Evolutionary conservation across 106 monocot species (phyloP).

Genomic region (Allium fistulosum): DNA sequence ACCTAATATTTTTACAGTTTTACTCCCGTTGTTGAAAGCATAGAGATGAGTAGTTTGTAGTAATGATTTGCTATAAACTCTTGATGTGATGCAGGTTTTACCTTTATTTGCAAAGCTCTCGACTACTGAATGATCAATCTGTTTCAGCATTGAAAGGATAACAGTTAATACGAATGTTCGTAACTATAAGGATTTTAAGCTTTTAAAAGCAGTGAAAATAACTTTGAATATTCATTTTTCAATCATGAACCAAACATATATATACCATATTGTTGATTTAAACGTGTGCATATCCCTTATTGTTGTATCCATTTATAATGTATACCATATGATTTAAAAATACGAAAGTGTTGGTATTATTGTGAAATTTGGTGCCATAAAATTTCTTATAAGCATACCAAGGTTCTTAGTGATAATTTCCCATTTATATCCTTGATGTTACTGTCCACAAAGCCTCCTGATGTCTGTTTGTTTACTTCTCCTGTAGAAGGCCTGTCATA

Average conservation of each 20-base stretch:
- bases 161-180: too few species aligned
- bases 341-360: too few species aligned
- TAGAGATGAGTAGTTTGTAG: neutral
- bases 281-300: too few species aligned
- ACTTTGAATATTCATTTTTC: too few species aligned
- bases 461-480: slow-evolving; percentile 43
- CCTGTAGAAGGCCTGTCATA: too few species aligned
- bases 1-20: slow-evolving; percentile 1
- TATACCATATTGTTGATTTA: too few species aligned
- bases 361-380: too few species aligned
- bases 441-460: slow-evolving; percentile 44
- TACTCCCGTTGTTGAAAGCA: slow-evolving; percentile 13
- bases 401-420: slow-evolving; percentile 13
- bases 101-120: slow-evolving; percentile 15
- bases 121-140: slow-evolving; percentile 21
- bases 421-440: slow-evolving; percentile 6
- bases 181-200: too few species aligned
- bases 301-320: too few species aligned
- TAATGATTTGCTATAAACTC: slow-evolving; percentile 4
- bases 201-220: too few species aligned
- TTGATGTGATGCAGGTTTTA: slow-evolving; percentile 17
- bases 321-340: too few species aligned
- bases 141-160: neutral
- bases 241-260: too few species aligned
- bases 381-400: neutral